Conservation (phyloP, 2,329 filamentous ascomycete genomes). For the Fusarium scirpi region DNA sequence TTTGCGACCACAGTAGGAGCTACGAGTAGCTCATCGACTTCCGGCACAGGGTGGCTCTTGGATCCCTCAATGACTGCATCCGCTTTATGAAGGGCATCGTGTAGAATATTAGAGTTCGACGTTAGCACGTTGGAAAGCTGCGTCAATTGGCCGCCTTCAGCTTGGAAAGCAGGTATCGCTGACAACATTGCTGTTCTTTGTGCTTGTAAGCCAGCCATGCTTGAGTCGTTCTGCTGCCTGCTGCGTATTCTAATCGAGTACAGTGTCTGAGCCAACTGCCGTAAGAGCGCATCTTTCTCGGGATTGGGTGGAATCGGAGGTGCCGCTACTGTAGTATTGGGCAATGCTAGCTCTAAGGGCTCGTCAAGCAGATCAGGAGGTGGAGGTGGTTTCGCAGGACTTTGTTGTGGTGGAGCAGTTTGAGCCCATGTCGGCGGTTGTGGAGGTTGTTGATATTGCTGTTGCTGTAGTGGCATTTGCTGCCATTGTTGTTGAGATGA, state of each 20-base stretch:
- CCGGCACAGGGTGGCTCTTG: constrained; percentile 75
- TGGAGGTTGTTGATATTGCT: constrained; percentile 38
- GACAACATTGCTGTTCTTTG: constrained; percentile 82
- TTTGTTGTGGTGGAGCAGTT: constrained; percentile 37
- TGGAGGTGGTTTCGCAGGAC: constrained; percentile 49
- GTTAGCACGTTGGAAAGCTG: constrained; percentile 77
- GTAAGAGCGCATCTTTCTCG: constrained; percentile 89
- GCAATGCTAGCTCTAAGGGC: constrained; percentile 64
- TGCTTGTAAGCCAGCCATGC: constrained; percentile 79
- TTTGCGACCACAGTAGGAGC: constrained; percentile 92
- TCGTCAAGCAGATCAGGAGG: constrained; percentile 68
- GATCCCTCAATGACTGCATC: constrained; percentile 81
- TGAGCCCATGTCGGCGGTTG: constrained; percentile 46
- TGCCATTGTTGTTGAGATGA: constrained; percentile 45
- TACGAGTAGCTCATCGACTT: constrained; percentile 92
- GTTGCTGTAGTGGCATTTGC: constrained; percentile 33
- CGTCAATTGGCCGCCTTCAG: constrained; percentile 78
- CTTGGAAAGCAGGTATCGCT: constrained; percentile 76
- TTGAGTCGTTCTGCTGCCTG: constrained; percentile 77
- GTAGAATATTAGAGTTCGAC: constrained; percentile 82
- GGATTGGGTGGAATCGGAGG: constrained; percentile 96
- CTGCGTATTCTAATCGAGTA: constrained; percentile 75
- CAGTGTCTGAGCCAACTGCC: constrained; percentile 78
- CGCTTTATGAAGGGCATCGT: constrained; percentile 80
- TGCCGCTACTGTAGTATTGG: constrained; percentile 67